Conservation (phyloP, 2,329 filamentous ascomycete species). For the Delphinella strobiligena region DNA sequence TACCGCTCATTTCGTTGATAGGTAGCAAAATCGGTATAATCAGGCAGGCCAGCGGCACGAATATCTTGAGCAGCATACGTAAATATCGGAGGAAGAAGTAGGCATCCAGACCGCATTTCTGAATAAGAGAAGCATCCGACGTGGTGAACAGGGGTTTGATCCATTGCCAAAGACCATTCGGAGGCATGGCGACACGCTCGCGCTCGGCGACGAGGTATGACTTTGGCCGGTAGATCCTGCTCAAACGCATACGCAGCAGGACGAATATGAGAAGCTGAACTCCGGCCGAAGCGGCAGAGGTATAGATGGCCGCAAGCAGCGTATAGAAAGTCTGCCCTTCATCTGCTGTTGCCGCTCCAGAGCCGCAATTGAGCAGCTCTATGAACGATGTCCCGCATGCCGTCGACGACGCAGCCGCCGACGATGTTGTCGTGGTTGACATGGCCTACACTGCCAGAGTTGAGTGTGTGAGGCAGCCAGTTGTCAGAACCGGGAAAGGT, state of each 20-base stretch:
- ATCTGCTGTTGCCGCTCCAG: constrained; percentile 1
- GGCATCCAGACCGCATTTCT: constrained; percentile 89
- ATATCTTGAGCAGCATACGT: constrained; percentile 77
- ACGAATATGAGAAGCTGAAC: constrained; percentile 56
- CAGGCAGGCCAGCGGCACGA: constrained; percentile 66
- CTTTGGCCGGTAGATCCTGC: constrained; percentile 78
- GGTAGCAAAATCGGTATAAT: constrained; percentile 79
- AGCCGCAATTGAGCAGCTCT: not conserved
- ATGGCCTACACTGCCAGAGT: not conserved
- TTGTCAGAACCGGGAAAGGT: too few relatives aligned
- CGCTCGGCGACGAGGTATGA: constrained; percentile 78
- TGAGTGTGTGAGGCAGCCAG: too few relatives aligned
- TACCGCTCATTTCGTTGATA: constrained; percentile 63
- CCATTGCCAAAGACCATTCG: constrained; percentile 43
- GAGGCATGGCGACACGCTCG: constrained; percentile 68
- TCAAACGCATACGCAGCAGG: constrained; percentile 63
- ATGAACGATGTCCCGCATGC: not conserved
- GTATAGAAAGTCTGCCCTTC: constrained; percentile 18
- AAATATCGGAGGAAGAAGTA: constrained; percentile 96
- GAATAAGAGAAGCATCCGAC: constrained; percentile 74
- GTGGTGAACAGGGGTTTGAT: constrained; percentile 49
- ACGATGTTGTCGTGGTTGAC: not conserved
- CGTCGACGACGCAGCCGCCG: constrained; percentile 1
- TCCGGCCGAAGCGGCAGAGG: constrained; percentile 21
- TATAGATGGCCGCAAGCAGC: constrained; percentile 25